Evolutionary conservation across 306 rosid species (phyloP).

Genomic region (Styphnolobium japonicum): DNA sequence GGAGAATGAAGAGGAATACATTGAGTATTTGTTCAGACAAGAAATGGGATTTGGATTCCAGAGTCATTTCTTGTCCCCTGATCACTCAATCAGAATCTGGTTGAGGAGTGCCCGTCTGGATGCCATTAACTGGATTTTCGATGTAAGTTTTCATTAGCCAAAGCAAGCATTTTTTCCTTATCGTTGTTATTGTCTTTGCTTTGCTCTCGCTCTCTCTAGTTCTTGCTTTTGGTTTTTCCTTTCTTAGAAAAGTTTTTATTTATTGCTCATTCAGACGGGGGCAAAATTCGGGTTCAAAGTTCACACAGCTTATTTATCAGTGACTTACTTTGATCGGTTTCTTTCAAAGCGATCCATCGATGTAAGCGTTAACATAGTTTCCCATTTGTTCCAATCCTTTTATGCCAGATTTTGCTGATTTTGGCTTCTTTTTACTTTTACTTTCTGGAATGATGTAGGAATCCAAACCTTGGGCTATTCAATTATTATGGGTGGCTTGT

Average conservation of each 20-base stretch:
- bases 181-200: background rate
- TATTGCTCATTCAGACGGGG: constrained; percentile 55
- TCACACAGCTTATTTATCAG: constrained; percentile 68
- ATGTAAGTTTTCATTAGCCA: constrained; percentile 50
- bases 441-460: constrained; percentile 42
- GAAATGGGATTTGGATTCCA: constrained; percentile 55
- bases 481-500: constrained; percentile 68
- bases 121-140: constrained; percentile 81
- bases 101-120: constrained; percentile 55
- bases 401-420: background rate
- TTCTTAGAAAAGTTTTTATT: background rate
- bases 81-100: constrained; percentile 37
- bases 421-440: background rate
- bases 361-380: constrained; percentile 43
- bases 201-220: background rate
- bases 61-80: constrained; percentile 9
- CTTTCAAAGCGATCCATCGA: constrained; percentile 63
- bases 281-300: constrained; percentile 60
- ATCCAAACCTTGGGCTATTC: constrained; percentile 71
- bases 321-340: constrained; percentile 77
- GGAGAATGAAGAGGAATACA: constrained; percentile 63
- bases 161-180: background rate
- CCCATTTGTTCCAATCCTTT: background rate
- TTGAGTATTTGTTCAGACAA: constrained; percentile 53
- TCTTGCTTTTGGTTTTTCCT: background rate